Evolutionary conservation across 805 yeast genomes (phyloP), one percentile per base, ranked within the genome.

Genomic region (Candida jianshihensis): DNA sequence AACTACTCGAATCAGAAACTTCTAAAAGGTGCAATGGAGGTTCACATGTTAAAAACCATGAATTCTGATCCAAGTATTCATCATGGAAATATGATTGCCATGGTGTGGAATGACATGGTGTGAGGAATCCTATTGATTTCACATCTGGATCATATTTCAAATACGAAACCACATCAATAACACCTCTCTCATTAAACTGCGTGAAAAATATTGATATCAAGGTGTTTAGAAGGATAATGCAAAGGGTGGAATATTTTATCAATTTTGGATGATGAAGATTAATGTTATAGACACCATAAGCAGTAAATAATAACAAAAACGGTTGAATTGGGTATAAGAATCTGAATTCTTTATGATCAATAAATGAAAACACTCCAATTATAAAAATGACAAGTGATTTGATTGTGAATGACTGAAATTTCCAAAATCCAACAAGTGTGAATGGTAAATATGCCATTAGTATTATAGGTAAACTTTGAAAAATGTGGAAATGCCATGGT

Each of bases 21-120:
- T 51, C 45, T 18, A 66, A 30, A 8, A 66, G 39, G 47, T 61
- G 60, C 19, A 64, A 54, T 1, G 98, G 97, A 0, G 99, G 99
- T 39, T 87, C 94, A 57, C 99, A 92, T 0, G 95, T 76, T 28
- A 92, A 63, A 37, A 81, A 79, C 95, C 96, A 84, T 1, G 78
- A 70, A 1, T 54, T 47, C 4, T 71, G 52, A 19, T 66, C 70
- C 9, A n/a, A n/a, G n/a, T n/a, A n/a, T n/a, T 63, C 56, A 17
- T 83, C 61, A 51, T 89, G 95, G 28, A 92, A 59, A 53, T 82
- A 78, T 19, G 92, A 75, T 53, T 87, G 96, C 78, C 92, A 84
- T 3, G 98, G 99, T 0, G 97, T 90, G 0, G 97, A 89, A 57
- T 92, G 99, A 51, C 99, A 92, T 0, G 99, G 98, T 53, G 89